These are phyloP conservation scores for Jatropha curcas DNA, from an alignment of 345 rosid genomes.

Conservation along the genomic window DNA sequence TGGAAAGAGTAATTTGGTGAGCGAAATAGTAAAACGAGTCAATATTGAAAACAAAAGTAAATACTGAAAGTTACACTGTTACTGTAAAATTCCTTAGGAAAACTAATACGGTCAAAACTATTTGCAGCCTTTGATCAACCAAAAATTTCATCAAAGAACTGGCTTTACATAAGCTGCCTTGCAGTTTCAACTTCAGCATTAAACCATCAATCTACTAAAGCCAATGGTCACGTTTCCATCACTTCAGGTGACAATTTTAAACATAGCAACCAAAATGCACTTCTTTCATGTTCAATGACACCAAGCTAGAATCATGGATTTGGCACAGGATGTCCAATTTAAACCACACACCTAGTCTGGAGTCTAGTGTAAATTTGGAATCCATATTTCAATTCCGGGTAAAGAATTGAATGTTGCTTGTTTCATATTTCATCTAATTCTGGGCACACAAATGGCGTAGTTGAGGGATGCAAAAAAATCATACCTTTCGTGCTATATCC, in stretches of 20 bases:
- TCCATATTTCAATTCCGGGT: background rate
- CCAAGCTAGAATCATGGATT: background rate
- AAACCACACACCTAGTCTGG: background rate
- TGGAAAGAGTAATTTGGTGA: background rate
- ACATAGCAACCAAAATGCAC: background rate
- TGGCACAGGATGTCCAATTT: background rate
- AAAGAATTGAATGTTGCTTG: background rate
- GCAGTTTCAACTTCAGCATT: background rate
- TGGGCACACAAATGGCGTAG: background rate
- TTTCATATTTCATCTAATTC: background rate
- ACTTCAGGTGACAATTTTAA: background rate
- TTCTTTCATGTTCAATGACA: background rate
- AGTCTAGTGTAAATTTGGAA: background rate
- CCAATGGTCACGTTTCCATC: no score
- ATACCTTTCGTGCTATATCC: conserved; percentile 19
- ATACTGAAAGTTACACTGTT: background rate
- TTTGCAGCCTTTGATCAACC: background rate
- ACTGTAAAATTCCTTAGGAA: background rate
- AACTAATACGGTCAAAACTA: background rate
- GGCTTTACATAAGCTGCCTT: no score
- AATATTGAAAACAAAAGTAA: background rate
- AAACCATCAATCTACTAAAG: background rate
- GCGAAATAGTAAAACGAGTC: background rate
- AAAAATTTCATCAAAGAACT: background rate
- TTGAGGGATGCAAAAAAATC: background rate